Conservation (phyloP, 2,329 filamentous ascomycete species). For the Didymella glomerata region DNA sequence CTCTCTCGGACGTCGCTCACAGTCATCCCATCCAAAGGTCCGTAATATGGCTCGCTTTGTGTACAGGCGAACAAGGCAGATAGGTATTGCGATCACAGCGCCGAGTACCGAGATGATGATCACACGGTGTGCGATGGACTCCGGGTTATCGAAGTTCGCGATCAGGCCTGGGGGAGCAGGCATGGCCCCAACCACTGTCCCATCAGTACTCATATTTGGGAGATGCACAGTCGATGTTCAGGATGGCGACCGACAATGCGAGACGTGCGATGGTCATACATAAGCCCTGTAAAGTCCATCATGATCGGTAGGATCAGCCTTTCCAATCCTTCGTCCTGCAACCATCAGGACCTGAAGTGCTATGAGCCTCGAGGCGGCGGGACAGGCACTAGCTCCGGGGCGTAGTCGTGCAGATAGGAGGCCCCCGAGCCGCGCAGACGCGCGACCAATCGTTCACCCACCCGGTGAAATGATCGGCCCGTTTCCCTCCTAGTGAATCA, state of each 20-base stretch:
- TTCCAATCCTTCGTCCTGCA: constrained; percentile 3
- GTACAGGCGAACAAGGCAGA: constrained; percentile 26
- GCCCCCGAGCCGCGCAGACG: not conserved
- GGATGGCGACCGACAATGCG: not conserved
- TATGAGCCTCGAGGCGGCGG: constrained; percentile 3
- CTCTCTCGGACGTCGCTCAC: constrained; percentile 3
- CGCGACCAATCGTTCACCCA: constrained; percentile 9
- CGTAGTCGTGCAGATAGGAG: not conserved
- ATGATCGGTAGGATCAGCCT: not conserved
- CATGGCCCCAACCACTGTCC: constrained; percentile 6
- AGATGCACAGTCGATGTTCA: not conserved
- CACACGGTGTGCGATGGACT: constrained; percentile 29
- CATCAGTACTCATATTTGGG: constrained; percentile 4
- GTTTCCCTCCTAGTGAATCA: not conserved
- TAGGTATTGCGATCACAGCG: constrained; percentile 23
- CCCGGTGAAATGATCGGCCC: constrained; percentile 8
- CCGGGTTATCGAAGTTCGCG: constrained; percentile 18
- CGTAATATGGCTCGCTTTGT: constrained; percentile 27
- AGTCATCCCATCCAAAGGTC: constrained; percentile 26
- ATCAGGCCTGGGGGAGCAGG: constrained; percentile 12
- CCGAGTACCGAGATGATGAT: constrained; percentile 24
- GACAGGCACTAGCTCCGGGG: constrained; percentile 1
- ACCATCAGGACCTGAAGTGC: not conserved
- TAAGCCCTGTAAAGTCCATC: not conserved
- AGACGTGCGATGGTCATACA: not conserved